These are phyloP conservation scores for Persicaria tinctoria DNA, from an alignment of 148 eudicot species.

Conservation along the genomic window DNA sequence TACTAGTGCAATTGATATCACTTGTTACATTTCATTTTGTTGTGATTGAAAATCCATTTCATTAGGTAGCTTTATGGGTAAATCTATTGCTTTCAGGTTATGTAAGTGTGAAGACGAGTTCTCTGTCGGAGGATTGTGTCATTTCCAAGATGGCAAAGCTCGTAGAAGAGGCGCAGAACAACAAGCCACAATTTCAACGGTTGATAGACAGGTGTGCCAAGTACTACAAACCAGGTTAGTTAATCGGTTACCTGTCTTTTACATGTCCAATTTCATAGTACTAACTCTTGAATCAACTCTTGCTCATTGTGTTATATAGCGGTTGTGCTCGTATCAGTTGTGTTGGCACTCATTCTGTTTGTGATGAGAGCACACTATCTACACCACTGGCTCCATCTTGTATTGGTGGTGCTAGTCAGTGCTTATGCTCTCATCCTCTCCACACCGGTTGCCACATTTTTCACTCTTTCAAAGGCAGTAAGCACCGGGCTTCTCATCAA, in stretches of 20 bases:
- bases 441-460: constrained; percentile 81
- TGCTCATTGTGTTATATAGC: constrained; percentile 33
- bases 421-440: constrained; percentile 86
- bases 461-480: constrained; percentile 85
- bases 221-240: constrained; percentile 64
- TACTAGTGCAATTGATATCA: background rate
- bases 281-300: background rate
- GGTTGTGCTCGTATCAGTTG: constrained; percentile 49
- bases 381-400: constrained; percentile 55
- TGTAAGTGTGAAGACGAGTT: constrained; percentile 57
- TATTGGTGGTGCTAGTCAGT: constrained; percentile 73
- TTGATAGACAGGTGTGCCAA: constrained; percentile 65
- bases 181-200: constrained; percentile 56
- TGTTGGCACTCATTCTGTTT: constrained; percentile 48
- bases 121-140: constrained; percentile 66
- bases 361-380: constrained; percentile 40
- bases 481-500: constrained; percentile 66
- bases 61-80: background rate
- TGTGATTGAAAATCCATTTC: no score
- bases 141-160: constrained; percentile 81
- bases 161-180: constrained; percentile 82
- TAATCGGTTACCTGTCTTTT: background rate
- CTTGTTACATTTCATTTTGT: no score
- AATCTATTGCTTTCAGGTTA: constrained; percentile 39
- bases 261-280: no score